Evolutionary conservation across 495 filamentous ascomycete species (phyloP).

Genomic region (Saxophila tyrrhenica): DNA sequence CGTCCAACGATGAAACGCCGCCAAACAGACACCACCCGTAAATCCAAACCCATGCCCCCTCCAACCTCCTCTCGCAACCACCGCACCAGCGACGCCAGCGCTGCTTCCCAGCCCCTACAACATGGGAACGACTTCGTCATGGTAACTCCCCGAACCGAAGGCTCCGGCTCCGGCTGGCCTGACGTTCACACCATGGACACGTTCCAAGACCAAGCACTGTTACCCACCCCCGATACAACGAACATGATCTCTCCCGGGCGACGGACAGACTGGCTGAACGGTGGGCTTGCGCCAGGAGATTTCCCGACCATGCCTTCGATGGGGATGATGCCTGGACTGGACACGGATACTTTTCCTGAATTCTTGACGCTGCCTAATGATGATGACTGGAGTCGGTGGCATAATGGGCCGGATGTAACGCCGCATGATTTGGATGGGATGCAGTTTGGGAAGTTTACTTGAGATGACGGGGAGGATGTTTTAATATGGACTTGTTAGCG

Average conservation of each 20-base stretch:
- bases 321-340: background rate
- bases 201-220: background rate
- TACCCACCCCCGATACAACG: conserved; percentile 1
- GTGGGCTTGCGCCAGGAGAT: background rate
- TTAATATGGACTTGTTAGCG: no score
- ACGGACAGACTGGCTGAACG: conserved; percentile 5
- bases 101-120: conserved; percentile 1
- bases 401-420: conserved; percentile 5
- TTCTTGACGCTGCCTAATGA: conserved; percentile 5
- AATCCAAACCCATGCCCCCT: conserved; percentile 8
- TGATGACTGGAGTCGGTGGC: conserved; percentile 10
- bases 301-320: conserved; percentile 1
- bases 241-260: background rate
- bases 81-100: conserved; percentile 14
- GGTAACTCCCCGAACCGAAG: conserved; percentile 25
- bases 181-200: conserved; percentile 1
- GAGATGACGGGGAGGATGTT: background rate
- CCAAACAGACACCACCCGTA: conserved; percentile 18
- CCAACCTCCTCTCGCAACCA: conserved; percentile 4
- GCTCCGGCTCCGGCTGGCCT: background rate
- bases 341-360: background rate
- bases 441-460: background rate
- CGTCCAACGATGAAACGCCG: conserved; percentile 20
- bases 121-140: conserved; percentile 20
- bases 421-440: conserved; percentile 25